phyloP scores from a whole-genome alignment of 441 rosid species.

The Syzygium malaccense region DNA sequence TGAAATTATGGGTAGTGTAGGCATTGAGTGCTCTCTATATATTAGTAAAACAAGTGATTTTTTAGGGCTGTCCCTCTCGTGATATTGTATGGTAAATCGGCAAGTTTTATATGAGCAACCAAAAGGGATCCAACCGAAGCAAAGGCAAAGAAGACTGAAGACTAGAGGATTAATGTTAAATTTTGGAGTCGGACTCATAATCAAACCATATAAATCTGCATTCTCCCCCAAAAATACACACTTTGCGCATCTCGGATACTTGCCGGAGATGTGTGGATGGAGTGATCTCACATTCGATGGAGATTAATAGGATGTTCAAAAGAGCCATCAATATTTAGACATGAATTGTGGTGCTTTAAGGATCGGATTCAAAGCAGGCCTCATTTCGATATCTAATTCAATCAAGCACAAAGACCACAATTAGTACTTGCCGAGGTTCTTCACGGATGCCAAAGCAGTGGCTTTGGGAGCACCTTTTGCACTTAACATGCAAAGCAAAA shows the following conservation, averaged over 20 bases:
- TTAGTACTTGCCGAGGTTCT: not conserved
- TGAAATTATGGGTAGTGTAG: not conserved
- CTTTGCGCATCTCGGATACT: not conserved
- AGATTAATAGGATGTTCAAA: not conserved
- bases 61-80: not conserved
- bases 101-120: not conserved
- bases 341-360: not conserved
- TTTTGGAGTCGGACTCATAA: not conserved
- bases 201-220: not conserved
- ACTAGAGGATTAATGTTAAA: not conserved
- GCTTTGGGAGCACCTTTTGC: not conserved
- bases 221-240: not conserved
- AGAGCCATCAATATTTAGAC: not conserved
- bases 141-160: not conserved
- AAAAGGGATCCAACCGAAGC: not conserved
- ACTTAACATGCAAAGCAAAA: not conserved
- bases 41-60: not conserved
- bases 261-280: not conserved
- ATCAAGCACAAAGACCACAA: not conserved
- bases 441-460: not conserved
- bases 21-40: not conserved
- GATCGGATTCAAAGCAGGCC: not conserved
- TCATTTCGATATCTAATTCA: not conserved
- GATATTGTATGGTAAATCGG: not conserved
- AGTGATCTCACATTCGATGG: not conserved